Evolutionary conservation across 192 early-diverging fungal genomes (phyloP).

Genomic region (Neocallimastix lanati): DNA sequence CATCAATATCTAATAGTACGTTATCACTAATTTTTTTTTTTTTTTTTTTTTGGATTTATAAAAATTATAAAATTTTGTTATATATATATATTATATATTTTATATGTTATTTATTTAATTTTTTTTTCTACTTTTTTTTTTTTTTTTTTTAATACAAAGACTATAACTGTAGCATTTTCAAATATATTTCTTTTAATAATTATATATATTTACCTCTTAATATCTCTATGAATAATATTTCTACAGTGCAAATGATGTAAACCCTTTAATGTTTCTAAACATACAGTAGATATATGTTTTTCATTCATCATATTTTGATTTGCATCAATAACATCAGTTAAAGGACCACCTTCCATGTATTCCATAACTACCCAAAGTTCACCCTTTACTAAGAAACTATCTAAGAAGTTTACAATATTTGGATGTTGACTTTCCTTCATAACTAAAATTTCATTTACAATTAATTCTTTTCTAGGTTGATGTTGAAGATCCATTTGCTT

Average conservation of each 20-base stretch:
- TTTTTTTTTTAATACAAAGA: too few species aligned
- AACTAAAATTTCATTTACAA: background rate
- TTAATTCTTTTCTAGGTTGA: background rate
- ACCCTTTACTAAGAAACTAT: background rate
- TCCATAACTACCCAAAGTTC: constrained; percentile 1
- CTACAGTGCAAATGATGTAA: background rate
- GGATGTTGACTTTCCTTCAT: constrained; percentile 1
- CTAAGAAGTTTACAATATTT: too few species aligned
- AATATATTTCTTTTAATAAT: too few species aligned
- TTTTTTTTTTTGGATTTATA: too few species aligned
- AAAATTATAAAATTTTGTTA: too few species aligned
- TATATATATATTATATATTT: too few species aligned
- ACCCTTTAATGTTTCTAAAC: background rate
- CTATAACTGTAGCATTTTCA: too few species aligned
- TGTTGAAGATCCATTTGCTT: background rate
- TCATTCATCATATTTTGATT: background rate
- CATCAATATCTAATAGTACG: background rate
- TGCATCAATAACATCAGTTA: background rate
- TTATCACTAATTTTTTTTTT: background rate
- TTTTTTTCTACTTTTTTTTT: too few species aligned
- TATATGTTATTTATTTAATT: too few species aligned
- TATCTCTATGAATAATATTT: background rate
- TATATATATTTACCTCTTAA: background rate
- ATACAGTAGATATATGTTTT: background rate
- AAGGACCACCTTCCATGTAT: too few species aligned